Base-by-base conservation (phyloP, 352 stramenopile genomes). In the Phytopythium montanum region DNA sequence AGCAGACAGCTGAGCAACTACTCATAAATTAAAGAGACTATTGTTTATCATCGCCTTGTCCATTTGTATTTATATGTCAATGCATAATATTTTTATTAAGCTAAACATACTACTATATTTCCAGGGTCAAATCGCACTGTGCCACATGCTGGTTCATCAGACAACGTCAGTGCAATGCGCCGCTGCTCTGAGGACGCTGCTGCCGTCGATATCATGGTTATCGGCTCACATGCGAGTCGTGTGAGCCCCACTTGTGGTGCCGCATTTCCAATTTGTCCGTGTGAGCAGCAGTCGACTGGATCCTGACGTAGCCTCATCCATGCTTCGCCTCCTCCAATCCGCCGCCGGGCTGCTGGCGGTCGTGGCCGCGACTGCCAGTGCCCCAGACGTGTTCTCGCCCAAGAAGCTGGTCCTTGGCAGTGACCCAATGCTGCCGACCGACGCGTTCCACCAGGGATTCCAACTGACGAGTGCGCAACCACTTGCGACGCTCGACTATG, bases 401-500 rank as follows among this genome's bases (percentile, higher is more conserved):
- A 73, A 69, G 66, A 73, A 66, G 23, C 41, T 73, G n/a, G 58
- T 54, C 28, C 42, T 73, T 33, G 62, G 58, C 1, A 54, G 54
- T 5, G 16, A 46, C 12, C 66, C 66, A 18, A 59, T 38, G 19
- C 63, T 69, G 42, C 54, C 53, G 18, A 42, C 39, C 29, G 33
- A 64, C 16, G 13, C 49, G 5, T 73, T 64, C 62, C 54, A 59
- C 2, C 28, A 45, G 9, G 48, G 57, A 9, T 73, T 73, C 51
- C 59, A 52, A n/a, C 59, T 73, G 12, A 63, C 62, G 25, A 5
- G 42, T 0, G 56, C 60, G 23, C 38, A 68, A 25, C 59, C 62
- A 1, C 34, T 73, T 23, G 62, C 56, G 38, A 73, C 66, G 7
- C 59, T 73, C 21, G 66, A 73, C 59, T 68, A 70, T 46, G 49